A percentile compares a stretch with the other conserved stretches of the same genome.
These are phyloP conservation scores for Priceomyces castillae DNA, from an alignment of 805 yeast species.

Conservation along the genomic window DNA sequence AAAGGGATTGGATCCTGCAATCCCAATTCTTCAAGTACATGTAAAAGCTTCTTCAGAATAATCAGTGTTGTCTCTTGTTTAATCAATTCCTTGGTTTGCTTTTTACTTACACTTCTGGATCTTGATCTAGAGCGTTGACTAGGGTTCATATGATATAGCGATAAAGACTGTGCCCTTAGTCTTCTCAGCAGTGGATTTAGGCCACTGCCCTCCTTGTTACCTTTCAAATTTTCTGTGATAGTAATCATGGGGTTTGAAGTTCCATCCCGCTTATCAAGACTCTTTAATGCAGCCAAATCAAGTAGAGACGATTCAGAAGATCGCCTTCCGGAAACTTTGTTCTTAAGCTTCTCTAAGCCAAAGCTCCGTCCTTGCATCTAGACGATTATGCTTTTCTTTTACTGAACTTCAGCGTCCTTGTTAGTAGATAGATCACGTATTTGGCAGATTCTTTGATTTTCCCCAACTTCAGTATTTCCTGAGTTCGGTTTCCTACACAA, in stretches of 20 bases:
- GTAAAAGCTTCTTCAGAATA: conserved; percentile 31
- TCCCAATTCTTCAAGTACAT: conserved; percentile 34
- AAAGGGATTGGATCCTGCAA: conserved; percentile 39
- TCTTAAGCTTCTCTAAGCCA: conserved; percentile 26
- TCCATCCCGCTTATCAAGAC: conserved; percentile 19
- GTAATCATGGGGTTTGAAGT: conserved; percentile 19
- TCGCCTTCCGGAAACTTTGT: conserved; percentile 24
- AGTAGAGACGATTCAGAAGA: conserved; percentile 23
- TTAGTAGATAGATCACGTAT: background rate
- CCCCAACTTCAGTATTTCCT: background rate
- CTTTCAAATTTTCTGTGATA: conserved; percentile 15
- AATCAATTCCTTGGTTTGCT: conserved; percentile 35
- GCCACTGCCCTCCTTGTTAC: background rate
- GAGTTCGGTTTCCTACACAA: background rate
- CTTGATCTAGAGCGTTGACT: conserved; percentile 10
- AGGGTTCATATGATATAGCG: conserved; percentile 5
- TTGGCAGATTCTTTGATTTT: background rate
- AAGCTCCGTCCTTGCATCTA: conserved; percentile 14
- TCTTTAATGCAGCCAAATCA: conserved; percentile 14
- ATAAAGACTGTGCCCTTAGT: conserved; percentile 14
- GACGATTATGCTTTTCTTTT: background rate
- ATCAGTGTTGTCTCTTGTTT: conserved; percentile 38
- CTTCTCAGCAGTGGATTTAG: conserved; percentile 3
- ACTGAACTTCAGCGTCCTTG: background rate
- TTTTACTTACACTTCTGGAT: conserved; percentile 20